Evolutionary conservation across 1,139 yeast species (phyloP).

Genomic region (Sugiyamaella novakii): DNA sequence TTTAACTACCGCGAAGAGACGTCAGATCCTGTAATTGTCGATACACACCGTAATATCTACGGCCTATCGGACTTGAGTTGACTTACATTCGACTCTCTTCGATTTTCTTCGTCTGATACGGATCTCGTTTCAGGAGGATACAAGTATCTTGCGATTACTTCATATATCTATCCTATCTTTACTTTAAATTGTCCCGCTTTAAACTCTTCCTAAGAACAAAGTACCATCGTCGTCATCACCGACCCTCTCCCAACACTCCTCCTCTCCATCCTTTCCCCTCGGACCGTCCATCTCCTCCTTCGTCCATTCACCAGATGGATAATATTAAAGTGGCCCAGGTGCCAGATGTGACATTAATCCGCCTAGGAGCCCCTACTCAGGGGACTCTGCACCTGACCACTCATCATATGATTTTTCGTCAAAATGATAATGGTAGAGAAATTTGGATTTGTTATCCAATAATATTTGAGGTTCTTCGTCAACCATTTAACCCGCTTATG

Average conservation of each 20-base stretch:
- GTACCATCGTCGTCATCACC: too few species aligned
- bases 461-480: conserved; percentile 65
- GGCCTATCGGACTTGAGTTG: too few species aligned
- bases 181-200: too few species aligned
- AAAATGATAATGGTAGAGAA: conserved; percentile 54
- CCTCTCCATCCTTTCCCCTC: not conserved
- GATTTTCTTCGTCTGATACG: too few species aligned
- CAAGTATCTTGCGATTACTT: too few species aligned
- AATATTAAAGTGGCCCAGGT: conserved; percentile 59
- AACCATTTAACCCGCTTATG: conserved; percentile 43
- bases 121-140: too few species aligned
- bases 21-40: too few species aligned
- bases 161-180: too few species aligned
- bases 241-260: not conserved
- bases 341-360: conserved; percentile 65
- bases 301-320: conserved; percentile 49
- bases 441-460: conserved; percentile 94
- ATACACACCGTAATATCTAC: too few species aligned
- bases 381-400: conserved; percentile 82
- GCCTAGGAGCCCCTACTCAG: conserved; percentile 63
- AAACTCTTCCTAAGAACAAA: too few species aligned
- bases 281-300: conserved; percentile 8
- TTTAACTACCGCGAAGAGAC: too few species aligned
- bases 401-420: conserved; percentile 80
- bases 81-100: too few species aligned